Base-by-base conservation (phyloP, 139 green algal species). In the Coelastrella sp. region DNA sequence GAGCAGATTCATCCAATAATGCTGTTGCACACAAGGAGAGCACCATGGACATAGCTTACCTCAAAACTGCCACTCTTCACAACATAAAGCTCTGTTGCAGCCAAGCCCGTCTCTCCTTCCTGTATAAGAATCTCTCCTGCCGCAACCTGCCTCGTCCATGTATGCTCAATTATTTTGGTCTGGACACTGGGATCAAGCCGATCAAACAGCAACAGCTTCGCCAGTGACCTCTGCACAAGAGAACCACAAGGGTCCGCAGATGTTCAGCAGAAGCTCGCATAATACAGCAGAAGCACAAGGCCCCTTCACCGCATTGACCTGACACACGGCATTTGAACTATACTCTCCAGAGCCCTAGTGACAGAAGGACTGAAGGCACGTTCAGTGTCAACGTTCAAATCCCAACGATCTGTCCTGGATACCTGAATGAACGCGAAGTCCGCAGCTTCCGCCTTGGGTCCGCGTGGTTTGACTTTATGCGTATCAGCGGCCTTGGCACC, bases 21-120 rank as follows among this genome's bases (percentile, higher is more conserved):
- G n/a, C n/a, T n/a, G n/a, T n/a, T n/a, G n/a, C n/a, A n/a, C n/a
- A n/a, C n/a, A n/a, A n/a, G n/a, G n/a, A n/a, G n/a, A n/a, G n/a
- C n/a, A n/a, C n/a, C n/a, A n/a, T n/a, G n/a, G n/a, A n/a, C n/a
- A n/a, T 27, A 19, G 23, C 84, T 43, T 57, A 95, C 95, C 87
- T 98, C 96, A 83, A 99, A 98, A 75, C 95, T 92, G 4, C 96
- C 96, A 15, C 53, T 88, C 77, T 97, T 97, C 23, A 99, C 96
- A 0, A 99, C 91, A 72, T 97, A 99, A 77, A 99, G 87, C 90
- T 98, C 95, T 6, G 90, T 90, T n/a, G 95, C 93, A 6, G 91
- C 90, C 38, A 96, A 72, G n/a, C 95, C 94, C n/a, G 88, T 93
- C 85, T 98, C 96, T 2, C 95, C 96, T 85, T 98, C 92, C 74